A percentile compares a stretch with the other conserved stretches of the same genome.
These are phyloP conservation scores for Tulasnella sp. DNA, from an alignment of 768 basidiomycete species.

Conservation along the genomic window DNA sequence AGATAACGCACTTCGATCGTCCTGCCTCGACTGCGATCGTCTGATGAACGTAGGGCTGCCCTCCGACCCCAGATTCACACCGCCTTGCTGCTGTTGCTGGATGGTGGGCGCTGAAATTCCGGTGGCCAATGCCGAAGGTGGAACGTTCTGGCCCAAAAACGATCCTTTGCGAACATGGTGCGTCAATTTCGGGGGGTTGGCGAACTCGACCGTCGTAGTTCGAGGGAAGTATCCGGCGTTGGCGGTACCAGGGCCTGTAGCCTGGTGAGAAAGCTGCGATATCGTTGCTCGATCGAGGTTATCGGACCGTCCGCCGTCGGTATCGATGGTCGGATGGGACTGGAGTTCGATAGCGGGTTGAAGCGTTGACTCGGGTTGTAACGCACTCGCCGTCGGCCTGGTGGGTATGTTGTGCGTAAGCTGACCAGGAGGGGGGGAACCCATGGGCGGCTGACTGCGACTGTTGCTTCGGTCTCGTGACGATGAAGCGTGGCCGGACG, in stretches of 20 bases:
- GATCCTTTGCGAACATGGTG: constrained; percentile 17
- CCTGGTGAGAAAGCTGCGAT: not conserved
- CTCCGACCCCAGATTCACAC: not conserved
- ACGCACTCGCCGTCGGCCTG: not conserved
- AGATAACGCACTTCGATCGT: not conserved
- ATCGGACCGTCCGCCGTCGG: not conserved
- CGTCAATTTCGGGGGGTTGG: constrained; percentile 26
- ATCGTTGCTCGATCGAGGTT: not conserved
- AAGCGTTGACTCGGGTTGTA: not conserved
- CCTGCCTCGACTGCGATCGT: not conserved
- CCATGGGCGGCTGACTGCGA: not conserved
- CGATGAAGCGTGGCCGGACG: constrained; percentile 26
- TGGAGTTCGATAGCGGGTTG: not conserved
- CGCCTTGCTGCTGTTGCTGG: not conserved
- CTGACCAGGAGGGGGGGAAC: not conserved
- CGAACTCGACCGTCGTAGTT: constrained; percentile 44
- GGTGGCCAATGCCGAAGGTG: not conserved
- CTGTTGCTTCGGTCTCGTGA: not conserved
- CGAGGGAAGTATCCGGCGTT: constrained; percentile 22
- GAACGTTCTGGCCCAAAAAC: not conserved
- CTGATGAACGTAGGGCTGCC: not conserved
- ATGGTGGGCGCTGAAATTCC: not conserved
- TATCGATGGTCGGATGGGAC: not conserved
- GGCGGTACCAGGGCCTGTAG: constrained; percentile 8
- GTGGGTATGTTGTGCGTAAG: not conserved